Percentiles rank a stretch among this genome's conserved stretches.
Conservation (phyloP, 1,139 yeast genomes). For the Suhomyces wounanorum region DNA sequence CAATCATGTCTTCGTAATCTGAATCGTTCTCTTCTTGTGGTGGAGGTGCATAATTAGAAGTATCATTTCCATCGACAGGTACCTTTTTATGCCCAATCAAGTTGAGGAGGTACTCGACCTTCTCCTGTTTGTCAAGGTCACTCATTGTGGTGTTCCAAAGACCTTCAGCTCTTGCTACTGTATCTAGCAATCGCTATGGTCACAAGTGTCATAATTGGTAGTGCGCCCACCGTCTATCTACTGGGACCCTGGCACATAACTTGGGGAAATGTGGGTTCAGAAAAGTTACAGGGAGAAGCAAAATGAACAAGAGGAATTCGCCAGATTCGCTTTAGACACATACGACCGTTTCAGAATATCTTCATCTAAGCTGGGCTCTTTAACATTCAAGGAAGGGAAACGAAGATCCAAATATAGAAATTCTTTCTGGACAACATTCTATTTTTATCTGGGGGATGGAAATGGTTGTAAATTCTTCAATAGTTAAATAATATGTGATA, state of each 20-base stretch:
- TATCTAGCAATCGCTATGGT: constrained; percentile 5
- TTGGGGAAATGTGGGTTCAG: too few relatives aligned
- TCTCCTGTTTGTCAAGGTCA: constrained; percentile 10
- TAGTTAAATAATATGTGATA: neutral
- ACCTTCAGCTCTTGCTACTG: neutral
- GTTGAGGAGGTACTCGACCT: constrained; percentile 17
- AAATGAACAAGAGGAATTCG: too few relatives aligned
- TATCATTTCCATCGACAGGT: neutral
- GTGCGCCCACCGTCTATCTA: neutral
- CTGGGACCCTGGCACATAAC: too few relatives aligned
- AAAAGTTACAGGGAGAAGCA: too few relatives aligned
- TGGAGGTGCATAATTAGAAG: neutral
- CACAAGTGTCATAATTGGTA: neutral
- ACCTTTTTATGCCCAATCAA: constrained; percentile 14
- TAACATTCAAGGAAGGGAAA: neutral
- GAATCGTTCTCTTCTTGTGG: constrained; percentile 6
- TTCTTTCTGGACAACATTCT: neutral
- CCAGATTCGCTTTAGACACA: neutral
- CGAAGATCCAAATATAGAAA: neutral
- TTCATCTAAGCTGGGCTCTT: neutral
- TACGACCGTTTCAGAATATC: neutral
- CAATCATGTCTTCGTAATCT: constrained; percentile 16
- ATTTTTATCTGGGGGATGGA: neutral
- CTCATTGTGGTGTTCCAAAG: constrained; percentile 4
- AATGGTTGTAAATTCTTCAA: neutral